Conservation (phyloP, 2,329 filamentous ascomycete species). For the Endoconidiophora polonica region DNA sequence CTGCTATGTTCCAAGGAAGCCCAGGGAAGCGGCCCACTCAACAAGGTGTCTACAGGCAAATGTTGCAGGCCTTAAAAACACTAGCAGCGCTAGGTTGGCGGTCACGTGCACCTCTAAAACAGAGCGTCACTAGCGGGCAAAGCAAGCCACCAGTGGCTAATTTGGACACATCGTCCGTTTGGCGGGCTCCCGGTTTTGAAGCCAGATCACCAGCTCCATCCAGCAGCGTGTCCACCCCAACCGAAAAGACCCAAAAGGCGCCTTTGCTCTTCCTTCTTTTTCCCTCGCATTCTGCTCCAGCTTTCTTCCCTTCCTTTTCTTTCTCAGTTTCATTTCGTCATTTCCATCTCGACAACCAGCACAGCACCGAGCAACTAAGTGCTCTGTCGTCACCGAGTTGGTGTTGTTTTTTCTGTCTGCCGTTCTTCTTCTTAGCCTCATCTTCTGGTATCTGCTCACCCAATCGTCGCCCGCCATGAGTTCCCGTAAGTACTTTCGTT, state of each 20-base stretch:
- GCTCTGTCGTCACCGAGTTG: constrained; percentile 10
- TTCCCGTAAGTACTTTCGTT: constrained; percentile 30
- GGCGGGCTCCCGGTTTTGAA: constrained; percentile 21
- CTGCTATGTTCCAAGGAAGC: no score
- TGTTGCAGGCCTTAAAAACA: neutral
- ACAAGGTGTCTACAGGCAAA: neutral
- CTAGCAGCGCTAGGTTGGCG: neutral
- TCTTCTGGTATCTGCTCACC: constrained; percentile 17
- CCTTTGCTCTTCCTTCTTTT: constrained; percentile 17
- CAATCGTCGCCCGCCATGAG: constrained; percentile 30
- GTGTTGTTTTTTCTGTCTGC: constrained; percentile 18
- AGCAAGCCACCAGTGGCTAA: constrained; percentile 7
- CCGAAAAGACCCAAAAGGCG: constrained; percentile 19
- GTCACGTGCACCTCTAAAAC: neutral
- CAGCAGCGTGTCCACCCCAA: constrained; percentile 19
- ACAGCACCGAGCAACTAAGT: constrained; percentile 9
- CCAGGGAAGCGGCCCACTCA: no score
- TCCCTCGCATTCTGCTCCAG: neutral
- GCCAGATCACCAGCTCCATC: constrained; percentile 27
- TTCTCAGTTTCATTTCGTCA: constrained; percentile 7
- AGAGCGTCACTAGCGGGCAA: neutral
- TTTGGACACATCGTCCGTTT: constrained; percentile 28
- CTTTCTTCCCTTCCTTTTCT: constrained; percentile 10
- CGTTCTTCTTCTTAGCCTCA: constrained; percentile 20
- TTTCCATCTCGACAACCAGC: constrained; percentile 11